Conservation (phyloP, 345 rosid genomes). For the Hypericum perforatum region DNA sequence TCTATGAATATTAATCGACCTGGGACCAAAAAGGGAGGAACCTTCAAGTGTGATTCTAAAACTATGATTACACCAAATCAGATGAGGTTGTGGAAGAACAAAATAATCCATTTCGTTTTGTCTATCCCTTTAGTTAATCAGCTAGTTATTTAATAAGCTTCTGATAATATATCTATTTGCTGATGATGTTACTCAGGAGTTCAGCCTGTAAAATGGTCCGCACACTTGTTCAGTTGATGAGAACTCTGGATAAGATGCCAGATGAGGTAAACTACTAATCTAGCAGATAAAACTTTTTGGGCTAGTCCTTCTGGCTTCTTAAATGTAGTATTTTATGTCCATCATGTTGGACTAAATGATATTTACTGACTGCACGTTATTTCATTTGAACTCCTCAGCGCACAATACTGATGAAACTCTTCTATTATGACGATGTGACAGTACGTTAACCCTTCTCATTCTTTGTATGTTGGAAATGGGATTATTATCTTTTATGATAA, state of each 20-base stretch:
- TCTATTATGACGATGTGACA: conserved; percentile 90
- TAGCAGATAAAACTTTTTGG: too few species aligned
- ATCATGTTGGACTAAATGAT: neutral
- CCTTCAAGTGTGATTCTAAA: conserved; percentile 57
- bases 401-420: conserved; percentile 87
- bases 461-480: neutral
- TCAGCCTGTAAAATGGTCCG: conserved; percentile 97
- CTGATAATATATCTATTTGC: neutral
- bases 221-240: conserved; percentile 87
- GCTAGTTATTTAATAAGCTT: neutral
- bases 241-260: conserved; percentile 92
- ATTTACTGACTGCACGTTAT: conserved; percentile 11
- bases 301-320: too few species aligned
- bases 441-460: conserved; percentile 29
- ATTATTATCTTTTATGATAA: too few species aligned
- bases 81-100: conserved; percentile 53
- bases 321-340: too few species aligned
- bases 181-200: conserved; percentile 42
- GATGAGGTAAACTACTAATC: conserved; percentile 45
- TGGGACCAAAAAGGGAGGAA: conserved; percentile 63
- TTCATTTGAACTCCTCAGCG: conserved; percentile 44
- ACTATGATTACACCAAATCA: conserved; percentile 78
- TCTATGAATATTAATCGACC: conserved; percentile 71
- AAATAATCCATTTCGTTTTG: neutral
- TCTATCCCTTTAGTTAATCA: conserved; percentile 1